These are phyloP conservation scores for Podaxis pistillaris DNA, from an alignment of 768 basidiomycete genomes.

Conservation along the genomic window DNA sequence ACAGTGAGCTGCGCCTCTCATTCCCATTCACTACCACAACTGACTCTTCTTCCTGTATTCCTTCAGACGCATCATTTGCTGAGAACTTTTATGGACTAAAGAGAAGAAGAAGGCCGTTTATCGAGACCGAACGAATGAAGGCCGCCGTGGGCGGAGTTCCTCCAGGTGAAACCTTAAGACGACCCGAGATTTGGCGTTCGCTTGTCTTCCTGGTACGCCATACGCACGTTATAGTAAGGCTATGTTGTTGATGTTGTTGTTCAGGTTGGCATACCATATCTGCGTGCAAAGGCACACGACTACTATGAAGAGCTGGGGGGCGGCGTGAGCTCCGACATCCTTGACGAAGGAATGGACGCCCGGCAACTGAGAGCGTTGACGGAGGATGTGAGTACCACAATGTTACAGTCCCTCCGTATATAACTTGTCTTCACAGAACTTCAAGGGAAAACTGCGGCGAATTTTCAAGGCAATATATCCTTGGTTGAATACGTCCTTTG, in stretches of 20 bases:
- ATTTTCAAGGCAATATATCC: slow-evolving; percentile 79
- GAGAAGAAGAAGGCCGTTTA: slow-evolving; percentile 67
- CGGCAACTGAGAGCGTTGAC: slow-evolving; percentile 44
- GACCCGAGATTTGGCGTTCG: slow-evolving; percentile 70
- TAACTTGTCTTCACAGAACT: slow-evolving; percentile 35
- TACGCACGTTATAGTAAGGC: not conserved
- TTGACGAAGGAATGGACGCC: slow-evolving; percentile 49
- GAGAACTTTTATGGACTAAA: slow-evolving; percentile 97
- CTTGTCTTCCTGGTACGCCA: slow-evolving; percentile 73
- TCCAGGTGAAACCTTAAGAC: slow-evolving; percentile 62
- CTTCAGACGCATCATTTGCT: slow-evolving; percentile 84
- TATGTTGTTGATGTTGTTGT: slow-evolving; percentile 1
- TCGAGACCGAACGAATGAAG: slow-evolving; percentile 64
- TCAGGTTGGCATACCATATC: slow-evolving; percentile 86
- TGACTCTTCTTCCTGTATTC: not conserved
- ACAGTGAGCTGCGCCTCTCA: slow-evolving; percentile 52
- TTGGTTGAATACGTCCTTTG: slow-evolving; percentile 73
- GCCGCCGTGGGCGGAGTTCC: slow-evolving; percentile 68
- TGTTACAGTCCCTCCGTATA: not conserved
- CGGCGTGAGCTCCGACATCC: slow-evolving; percentile 63
- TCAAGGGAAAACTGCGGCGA: slow-evolving; percentile 52
- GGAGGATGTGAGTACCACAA: slow-evolving; percentile 45
- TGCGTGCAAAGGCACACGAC: slow-evolving; percentile 86
- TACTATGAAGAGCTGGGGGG: slow-evolving; percentile 91
- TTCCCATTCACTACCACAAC: slow-evolving; percentile 1